phyloP scores from a whole-genome alignment of 164 flowering plant species.

The Vitis cinerea region DNA sequence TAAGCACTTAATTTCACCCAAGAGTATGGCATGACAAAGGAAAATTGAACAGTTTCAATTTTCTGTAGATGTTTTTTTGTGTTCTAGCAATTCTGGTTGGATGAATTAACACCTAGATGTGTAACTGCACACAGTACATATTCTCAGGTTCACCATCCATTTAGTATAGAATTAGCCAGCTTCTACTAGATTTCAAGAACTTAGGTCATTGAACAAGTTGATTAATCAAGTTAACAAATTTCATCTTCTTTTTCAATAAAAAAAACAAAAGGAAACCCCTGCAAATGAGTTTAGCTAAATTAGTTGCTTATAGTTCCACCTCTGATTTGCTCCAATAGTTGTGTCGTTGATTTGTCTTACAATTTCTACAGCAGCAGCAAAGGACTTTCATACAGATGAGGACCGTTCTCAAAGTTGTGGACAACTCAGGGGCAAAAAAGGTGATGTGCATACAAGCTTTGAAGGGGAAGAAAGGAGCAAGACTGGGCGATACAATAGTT shows the following conservation, averaged over 20 bases:
- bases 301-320: constrained; percentile 1
- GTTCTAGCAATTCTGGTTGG: too few species aligned
- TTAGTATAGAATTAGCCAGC: too few species aligned
- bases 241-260: not conserved
- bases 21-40: too few species aligned
- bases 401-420: constrained; percentile 87
- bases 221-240: not conserved
- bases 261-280: not conserved
- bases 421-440: constrained; percentile 83
- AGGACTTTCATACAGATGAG: constrained; percentile 93
- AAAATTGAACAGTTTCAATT: too few species aligned
- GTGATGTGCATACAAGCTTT: constrained; percentile 85
- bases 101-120: too few species aligned
- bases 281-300: not conserved
- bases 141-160: too few species aligned
- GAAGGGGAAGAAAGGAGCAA: constrained; percentile 81
- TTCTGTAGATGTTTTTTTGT: too few species aligned
- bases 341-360: not conserved
- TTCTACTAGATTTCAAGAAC: too few species aligned
- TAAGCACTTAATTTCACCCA: too few species aligned
- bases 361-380: constrained; percentile 40
- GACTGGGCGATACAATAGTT: constrained; percentile 82
- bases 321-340: not conserved
- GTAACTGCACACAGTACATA: too few species aligned
- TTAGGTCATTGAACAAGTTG: not conserved